Conservation (phyloP, 2,329 filamentous ascomycete genomes). For the Sphaerulina musiva region DNA sequence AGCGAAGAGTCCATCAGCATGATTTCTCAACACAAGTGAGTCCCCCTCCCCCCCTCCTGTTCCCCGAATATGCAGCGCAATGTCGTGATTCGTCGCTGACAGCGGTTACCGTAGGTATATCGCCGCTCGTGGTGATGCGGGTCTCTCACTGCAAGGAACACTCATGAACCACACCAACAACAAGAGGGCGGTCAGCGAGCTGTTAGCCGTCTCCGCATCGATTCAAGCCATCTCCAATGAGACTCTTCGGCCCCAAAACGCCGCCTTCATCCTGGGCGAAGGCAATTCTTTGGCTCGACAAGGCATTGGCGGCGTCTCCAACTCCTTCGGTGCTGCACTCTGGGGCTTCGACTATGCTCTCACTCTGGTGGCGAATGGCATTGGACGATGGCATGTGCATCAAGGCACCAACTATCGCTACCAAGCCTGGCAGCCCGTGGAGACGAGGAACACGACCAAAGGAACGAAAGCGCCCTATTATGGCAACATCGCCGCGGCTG, state of each 20-base stretch:
- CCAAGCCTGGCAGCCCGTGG: constrained; percentile 54
- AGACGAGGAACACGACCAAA: constrained; percentile 43
- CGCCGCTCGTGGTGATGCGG: constrained; percentile 47
- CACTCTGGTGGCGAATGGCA: constrained; percentile 50
- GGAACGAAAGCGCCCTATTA: constrained; percentile 61
- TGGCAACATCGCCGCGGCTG: constrained; percentile 53
- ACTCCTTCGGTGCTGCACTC: constrained; percentile 59
- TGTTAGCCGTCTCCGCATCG: constrained; percentile 40
- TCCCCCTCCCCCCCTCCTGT: neutral
- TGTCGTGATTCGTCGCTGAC: neutral
- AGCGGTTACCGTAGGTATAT: constrained; percentile 46
- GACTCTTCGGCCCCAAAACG: constrained; percentile 35
- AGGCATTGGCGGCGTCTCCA: constrained; percentile 55
- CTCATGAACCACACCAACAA: constrained; percentile 57
- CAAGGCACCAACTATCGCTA: constrained; percentile 59
- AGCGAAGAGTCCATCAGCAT: constrained; percentile 45
- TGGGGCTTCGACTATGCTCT: constrained; percentile 60
- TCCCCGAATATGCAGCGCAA: neutral
- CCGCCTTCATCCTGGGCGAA: constrained; percentile 55
- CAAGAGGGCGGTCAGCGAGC: constrained; percentile 1
- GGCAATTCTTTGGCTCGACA: constrained; percentile 58
- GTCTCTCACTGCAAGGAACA: constrained; percentile 56
- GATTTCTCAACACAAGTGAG: constrained; percentile 57
- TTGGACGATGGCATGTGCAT: constrained; percentile 57
- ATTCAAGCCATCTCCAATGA: constrained; percentile 46